Conservation (phyloP, 805 yeast genomes). For the Wickerhamomyces subpelliculosus region DNA sequence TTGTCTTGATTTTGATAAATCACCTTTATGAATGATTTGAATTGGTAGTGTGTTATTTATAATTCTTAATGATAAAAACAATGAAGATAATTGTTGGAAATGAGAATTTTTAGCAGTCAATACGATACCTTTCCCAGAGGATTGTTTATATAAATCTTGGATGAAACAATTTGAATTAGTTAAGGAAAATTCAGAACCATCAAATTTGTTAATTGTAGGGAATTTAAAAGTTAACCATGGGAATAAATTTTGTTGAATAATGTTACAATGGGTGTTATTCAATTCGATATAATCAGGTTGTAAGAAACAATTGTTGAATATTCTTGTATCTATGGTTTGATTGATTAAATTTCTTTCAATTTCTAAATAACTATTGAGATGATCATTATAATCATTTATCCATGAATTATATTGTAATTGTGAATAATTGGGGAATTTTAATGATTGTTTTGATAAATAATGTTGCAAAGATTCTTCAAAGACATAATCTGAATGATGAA, state of each 20-base stretch:
- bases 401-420: background rate
- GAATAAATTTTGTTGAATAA: conserved; percentile 3
- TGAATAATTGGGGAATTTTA: background rate
- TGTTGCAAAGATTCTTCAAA: background rate
- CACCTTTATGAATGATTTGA: conserved; percentile 24
- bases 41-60: conserved; percentile 23
- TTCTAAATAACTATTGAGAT: background rate
- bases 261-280: background rate
- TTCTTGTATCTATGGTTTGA: conserved; percentile 4
- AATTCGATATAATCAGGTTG: background rate
- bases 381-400: background rate
- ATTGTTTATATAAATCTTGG: background rate
- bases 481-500: conserved; percentile 1
- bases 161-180: conserved; percentile 3
- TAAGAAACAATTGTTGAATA: conserved; percentile 3
- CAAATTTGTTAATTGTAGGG: background rate
- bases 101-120: conserved; percentile 19
- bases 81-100: conserved; percentile 12
- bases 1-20: conserved; percentile 8
- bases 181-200: background rate
- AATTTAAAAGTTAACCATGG: conserved; percentile 6
- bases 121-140: conserved; percentile 26
- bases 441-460: background rate
- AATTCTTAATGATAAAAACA: conserved; percentile 22
- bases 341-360: background rate